These are phyloP conservation scores for Lantana camara DNA, from an alignment of 257 asterid genomes.

Conservation along the genomic window DNA sequence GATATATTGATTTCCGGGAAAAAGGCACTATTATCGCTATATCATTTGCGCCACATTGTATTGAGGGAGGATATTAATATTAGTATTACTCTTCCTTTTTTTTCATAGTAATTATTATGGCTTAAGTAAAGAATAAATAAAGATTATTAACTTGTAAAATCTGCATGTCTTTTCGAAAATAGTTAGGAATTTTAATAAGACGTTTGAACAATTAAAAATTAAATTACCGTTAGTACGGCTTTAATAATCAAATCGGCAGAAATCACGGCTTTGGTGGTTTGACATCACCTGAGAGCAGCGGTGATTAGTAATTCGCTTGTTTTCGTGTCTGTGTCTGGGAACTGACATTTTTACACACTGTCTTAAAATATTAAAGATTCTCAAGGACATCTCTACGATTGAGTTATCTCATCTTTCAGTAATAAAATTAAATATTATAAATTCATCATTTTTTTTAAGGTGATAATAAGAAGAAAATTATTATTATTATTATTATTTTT, in stretches of 20 bases:
- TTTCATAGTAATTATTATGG: not conserved
- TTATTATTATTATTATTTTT: no score
- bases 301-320: slow-evolving; percentile 2
- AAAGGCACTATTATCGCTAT: slow-evolving; percentile 38
- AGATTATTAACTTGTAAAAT: no score
- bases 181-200: no score
- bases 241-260: slow-evolving; percentile 15
- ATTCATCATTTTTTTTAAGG: no score
- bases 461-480: no score
- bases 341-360: slow-evolving; percentile 16
- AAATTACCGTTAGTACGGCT: not conserved
- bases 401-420: slow-evolving; percentile 3
- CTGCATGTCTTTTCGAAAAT: no score
- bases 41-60: slow-evolving; percentile 35
- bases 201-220: no score
- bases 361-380: slow-evolving; percentile 4
- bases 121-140: not conserved
- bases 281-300: slow-evolving; percentile 23
- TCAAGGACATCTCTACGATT: not conserved
- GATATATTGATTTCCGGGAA: slow-evolving; percentile 35
- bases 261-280: slow-evolving; percentile 35
- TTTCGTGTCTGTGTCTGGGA: not conserved
- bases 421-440: no score
- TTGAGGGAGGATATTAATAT: not conserved
- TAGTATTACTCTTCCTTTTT: not conserved